These are phyloP conservation scores for Jaapia argillacea DNA, from an alignment of 768 basidiomycete genomes.

Conservation along the genomic window DNA sequence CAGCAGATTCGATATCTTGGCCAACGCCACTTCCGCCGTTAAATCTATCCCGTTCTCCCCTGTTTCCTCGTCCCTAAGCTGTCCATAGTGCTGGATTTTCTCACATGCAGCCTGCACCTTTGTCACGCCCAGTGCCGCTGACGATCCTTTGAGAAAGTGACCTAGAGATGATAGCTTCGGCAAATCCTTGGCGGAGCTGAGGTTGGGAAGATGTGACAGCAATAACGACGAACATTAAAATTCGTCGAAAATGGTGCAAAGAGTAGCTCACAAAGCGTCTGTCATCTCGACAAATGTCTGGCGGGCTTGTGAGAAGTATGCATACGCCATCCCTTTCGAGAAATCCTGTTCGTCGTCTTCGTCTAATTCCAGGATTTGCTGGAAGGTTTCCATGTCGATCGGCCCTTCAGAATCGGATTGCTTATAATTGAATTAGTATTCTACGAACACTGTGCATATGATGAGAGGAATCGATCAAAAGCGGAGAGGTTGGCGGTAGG, in stretches of 20 bases:
- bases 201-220: constrained; percentile 5
- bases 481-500: too few relatives aligned
- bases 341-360: constrained; percentile 76
- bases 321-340: constrained; percentile 64
- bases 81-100: constrained; percentile 83
- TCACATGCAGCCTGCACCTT: constrained; percentile 83
- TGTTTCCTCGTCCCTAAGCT: constrained; percentile 47
- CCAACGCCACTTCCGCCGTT: constrained; percentile 40
- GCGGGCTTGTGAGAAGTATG: constrained; percentile 75
- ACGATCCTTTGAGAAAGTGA: constrained; percentile 96
- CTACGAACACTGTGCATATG: neutral
- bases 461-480: too few relatives aligned
- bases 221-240: too few relatives aligned
- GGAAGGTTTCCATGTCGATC: constrained; percentile 75
- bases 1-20: constrained; percentile 47
- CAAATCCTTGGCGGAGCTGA: constrained; percentile 52
- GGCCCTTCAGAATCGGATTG: constrained; percentile 9
- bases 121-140: constrained; percentile 81
- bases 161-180: constrained; percentile 61
- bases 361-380: constrained; percentile 86
- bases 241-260: constrained; percentile 3
- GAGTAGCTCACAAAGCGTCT: constrained; percentile 57
- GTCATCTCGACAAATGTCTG: constrained; percentile 76
- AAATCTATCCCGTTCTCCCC: constrained; percentile 30
- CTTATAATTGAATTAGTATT: neutral